These are phyloP conservation scores for Eimeria praecox DNA, from an alignment of 169 alveolate genomes.

Conservation along the genomic window DNA sequence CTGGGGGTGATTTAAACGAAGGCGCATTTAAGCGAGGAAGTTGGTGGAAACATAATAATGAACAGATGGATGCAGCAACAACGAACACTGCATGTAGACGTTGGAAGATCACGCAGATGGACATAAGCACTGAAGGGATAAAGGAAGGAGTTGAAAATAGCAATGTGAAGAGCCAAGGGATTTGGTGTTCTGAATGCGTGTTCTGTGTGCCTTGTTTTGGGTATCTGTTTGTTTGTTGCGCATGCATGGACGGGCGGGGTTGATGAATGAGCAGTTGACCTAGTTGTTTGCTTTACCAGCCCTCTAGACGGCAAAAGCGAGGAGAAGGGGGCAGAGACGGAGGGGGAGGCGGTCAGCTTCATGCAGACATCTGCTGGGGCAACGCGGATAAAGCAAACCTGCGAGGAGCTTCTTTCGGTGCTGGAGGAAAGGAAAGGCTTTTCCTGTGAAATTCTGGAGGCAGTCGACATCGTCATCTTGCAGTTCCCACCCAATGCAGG, in stretches of 20 bases:
- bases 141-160: neutral
- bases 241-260: neutral
- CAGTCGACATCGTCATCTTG: slow-evolving; percentile 41
- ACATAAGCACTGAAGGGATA: neutral
- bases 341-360: slow-evolving; percentile 34
- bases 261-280: slow-evolving; percentile 9
- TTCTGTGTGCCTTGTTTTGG: neutral
- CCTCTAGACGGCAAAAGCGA: slow-evolving; percentile 30
- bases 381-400: neutral
- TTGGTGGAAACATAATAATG: neutral
- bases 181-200: neutral
- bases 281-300: slow-evolving; percentile 50
- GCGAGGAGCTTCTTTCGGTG: slow-evolving; percentile 53
- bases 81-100: neutral
- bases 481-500: slow-evolving; percentile 63
- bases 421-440: slow-evolving; percentile 6
- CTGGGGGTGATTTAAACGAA: neutral
- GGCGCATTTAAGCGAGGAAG: neutral
- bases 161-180: neutral
- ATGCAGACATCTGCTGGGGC: slow-evolving; percentile 66
- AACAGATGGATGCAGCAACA: neutral
- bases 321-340: neutral
- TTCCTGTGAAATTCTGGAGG: slow-evolving; percentile 23
- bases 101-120: neutral
- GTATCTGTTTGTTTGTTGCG: neutral